These are phyloP conservation scores for Meripilus lineatus DNA, from an alignment of 1,284 basidiomycete species.

Conservation along the genomic window DNA sequence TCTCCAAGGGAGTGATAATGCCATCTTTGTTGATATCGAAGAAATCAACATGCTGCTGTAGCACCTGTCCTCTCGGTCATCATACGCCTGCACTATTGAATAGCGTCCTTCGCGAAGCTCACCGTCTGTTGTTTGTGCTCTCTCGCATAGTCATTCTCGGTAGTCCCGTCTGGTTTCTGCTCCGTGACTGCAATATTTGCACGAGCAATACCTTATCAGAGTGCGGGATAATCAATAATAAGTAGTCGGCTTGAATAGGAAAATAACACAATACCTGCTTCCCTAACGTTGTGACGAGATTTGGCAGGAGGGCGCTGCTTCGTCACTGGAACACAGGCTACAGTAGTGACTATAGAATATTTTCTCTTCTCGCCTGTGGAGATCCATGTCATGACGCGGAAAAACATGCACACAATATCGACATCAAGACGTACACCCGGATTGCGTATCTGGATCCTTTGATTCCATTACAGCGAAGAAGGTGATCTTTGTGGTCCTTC, in stretches of 20 bases:
- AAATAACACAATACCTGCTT: slow-evolving; percentile 5
- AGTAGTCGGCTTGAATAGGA: too few relatives aligned
- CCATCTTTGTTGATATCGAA: slow-evolving; percentile 40
- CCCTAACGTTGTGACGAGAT: slow-evolving; percentile 9
- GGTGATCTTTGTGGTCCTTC: too few relatives aligned
- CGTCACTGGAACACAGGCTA: slow-evolving; percentile 7
- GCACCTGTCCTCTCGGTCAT: slow-evolving; percentile 12
- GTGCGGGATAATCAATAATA: not conserved
- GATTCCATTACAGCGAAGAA: too few relatives aligned
- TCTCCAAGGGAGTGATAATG: slow-evolving; percentile 42
- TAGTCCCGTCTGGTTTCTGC: slow-evolving; percentile 8
- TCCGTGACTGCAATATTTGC: slow-evolving; percentile 12
- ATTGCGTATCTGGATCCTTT: too few relatives aligned
- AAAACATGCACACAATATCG: too few relatives aligned
- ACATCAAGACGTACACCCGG: too few relatives aligned
- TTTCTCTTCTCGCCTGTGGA: not conserved
- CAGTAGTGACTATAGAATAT: slow-evolving; percentile 6
- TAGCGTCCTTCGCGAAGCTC: not conserved
- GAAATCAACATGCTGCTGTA: slow-evolving; percentile 41
- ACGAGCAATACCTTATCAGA: slow-evolving; percentile 9
- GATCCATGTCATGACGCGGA: not conserved
- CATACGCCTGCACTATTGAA: not conserved
- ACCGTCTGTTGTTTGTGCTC: slow-evolving; percentile 9
- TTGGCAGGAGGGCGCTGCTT: slow-evolving; percentile 1
- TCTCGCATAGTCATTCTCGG: slow-evolving; percentile 5